phyloP scores from a whole-genome alignment of 2,329 filamentous ascomycete genomes.

The Ophiostoma quercus region DNA sequence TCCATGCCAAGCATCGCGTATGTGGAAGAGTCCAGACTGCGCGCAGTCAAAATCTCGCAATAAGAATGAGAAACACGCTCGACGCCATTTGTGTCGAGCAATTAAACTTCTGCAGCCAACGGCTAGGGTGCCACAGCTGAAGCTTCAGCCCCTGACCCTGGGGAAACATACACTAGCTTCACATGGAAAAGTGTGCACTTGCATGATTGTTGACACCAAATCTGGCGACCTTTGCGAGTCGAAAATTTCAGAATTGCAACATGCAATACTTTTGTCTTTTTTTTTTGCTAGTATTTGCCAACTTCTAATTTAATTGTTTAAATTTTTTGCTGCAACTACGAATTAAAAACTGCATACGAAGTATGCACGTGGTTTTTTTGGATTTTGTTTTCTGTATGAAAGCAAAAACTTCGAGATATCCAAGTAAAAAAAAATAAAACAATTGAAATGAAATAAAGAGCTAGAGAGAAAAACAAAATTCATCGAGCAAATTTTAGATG shows the following conservation, averaged over 20 bases:
- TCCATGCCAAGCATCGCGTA: neutral
- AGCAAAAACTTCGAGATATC: no score
- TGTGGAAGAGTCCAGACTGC: neutral
- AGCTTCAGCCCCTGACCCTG: neutral
- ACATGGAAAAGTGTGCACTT: neutral
- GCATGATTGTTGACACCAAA: neutral
- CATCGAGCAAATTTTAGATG: no score
- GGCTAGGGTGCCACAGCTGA: neutral
- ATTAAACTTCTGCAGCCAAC: conserved; percentile 10
- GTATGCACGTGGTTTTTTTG: no score
- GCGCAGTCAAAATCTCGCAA: neutral
- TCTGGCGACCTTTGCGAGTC: neutral
- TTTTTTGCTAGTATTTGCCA: no score
- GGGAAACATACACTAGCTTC: neutral
- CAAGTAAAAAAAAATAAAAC: no score
- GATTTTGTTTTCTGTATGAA: no score
- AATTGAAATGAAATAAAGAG: no score
- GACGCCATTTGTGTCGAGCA: neutral
- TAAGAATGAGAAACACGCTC: neutral
- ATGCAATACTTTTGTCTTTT: no score
- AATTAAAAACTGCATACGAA: no score
- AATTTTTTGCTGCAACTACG: no score
- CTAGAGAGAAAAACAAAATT: no score
- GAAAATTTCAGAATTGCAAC: neutral
- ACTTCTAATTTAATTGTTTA: no score